These are phyloP conservation scores for Davidsoniella neocaledoniae DNA, from an alignment of 2,329 filamentous ascomycete genomes.

Conservation along the genomic window DNA sequence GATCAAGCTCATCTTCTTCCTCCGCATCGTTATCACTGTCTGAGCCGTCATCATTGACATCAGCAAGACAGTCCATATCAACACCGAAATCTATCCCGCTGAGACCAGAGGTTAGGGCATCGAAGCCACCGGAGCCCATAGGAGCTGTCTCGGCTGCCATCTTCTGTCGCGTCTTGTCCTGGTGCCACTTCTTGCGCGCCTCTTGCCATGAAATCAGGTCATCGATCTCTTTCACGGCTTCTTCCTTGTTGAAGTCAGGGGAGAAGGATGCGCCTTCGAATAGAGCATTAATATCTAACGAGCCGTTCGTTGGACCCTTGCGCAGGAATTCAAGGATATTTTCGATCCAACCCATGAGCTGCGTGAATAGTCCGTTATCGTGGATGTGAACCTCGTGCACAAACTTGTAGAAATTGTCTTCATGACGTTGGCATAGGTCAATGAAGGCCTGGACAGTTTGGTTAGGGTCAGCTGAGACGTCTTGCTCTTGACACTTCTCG, in stretches of 20 bases:
- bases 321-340: slow-evolving; percentile 85
- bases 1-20: slow-evolving; percentile 63
- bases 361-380: slow-evolving; percentile 89
- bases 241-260: slow-evolving; percentile 50
- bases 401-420: slow-evolving; percentile 97
- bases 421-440: slow-evolving; percentile 83
- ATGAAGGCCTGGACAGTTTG: slow-evolving; percentile 98
- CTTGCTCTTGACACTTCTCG: slow-evolving; percentile 49
- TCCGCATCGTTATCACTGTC: slow-evolving; percentile 52
- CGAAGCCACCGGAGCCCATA: slow-evolving; percentile 31
- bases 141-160: slow-evolving; percentile 61
- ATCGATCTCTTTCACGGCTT: slow-evolving; percentile 67
- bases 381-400: slow-evolving; percentile 95
- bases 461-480: slow-evolving; percentile 88
- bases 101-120: slow-evolving; percentile 43
- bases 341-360: slow-evolving; percentile 95
- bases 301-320: slow-evolving; percentile 69
- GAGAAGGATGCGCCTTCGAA: slow-evolving; percentile 63
- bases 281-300: slow-evolving; percentile 84
- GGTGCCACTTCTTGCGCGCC: slow-evolving; percentile 92
- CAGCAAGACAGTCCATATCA: slow-evolving; percentile 70
- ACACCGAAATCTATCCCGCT: slow-evolving; percentile 77
- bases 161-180: slow-evolving; percentile 94
- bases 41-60: slow-evolving; percentile 43
- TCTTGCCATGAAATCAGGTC: slow-evolving; percentile 84